Percentiles rank a stretch among this genome's conserved stretches.
Evolutionary conservation across 345 rosid genomes (phyloP).

Genomic region (Turritis glabra): DNA sequence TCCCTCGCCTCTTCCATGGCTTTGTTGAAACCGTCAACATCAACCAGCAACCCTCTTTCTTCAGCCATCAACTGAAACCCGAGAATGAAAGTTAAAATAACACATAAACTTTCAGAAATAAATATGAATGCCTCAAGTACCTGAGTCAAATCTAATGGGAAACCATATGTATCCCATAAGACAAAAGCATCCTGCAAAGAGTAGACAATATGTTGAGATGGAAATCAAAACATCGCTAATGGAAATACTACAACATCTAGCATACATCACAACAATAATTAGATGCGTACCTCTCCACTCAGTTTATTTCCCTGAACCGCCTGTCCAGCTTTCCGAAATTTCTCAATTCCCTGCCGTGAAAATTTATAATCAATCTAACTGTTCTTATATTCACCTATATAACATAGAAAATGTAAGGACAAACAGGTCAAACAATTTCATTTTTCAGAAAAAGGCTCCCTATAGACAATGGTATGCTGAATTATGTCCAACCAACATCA

Average conservation of each 20-base stretch:
- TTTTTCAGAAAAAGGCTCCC: not conserved
- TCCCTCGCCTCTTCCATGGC: conserved; percentile 94
- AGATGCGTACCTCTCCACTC: conserved; percentile 69
- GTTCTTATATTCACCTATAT: conserved; percentile 12
- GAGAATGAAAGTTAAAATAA: conserved; percentile 19
- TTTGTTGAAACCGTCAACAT: conserved; percentile 73
- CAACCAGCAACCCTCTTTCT: conserved; percentile 85
- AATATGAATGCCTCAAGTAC: conserved; percentile 40
- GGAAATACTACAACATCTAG: not conserved
- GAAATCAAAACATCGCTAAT: not conserved
- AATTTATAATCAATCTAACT: conserved; percentile 22
- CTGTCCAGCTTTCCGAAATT: conserved; percentile 85
- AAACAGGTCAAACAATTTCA: conserved; percentile 6
- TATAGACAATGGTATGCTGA: not conserved
- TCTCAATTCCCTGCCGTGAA: conserved; percentile 81
- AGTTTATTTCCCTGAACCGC: conserved; percentile 71
- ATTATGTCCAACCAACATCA: conserved; percentile 12
- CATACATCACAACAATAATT: not conserved
- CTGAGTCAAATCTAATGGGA: conserved; percentile 95
- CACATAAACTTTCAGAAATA: conserved; percentile 12
- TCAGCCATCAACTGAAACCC: conserved; percentile 82
- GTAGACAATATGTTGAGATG: conserved; percentile 9
- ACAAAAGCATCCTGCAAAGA: conserved; percentile 86
- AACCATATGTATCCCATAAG: conserved; percentile 97
- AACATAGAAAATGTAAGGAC: not conserved